Evolutionary conservation across 2,329 filamentous ascomycete genomes (phyloP).

Genomic region (Trichothecium roseum): DNA sequence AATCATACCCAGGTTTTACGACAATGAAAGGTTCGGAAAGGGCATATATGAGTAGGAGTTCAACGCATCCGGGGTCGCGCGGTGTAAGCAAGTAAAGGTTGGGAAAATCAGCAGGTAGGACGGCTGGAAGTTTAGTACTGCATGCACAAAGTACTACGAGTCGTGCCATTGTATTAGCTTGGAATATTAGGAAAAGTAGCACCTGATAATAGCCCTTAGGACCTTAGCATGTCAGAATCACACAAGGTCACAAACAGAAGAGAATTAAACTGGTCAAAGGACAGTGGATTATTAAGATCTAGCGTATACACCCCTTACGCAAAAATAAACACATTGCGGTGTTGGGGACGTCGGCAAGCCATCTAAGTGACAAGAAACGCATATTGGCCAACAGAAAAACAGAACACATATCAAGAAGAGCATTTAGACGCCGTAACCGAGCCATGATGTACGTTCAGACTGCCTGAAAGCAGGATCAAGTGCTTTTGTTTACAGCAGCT

Average conservation of each 20-base stretch:
- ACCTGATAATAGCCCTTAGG: too few species aligned
- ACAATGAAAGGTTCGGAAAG: conserved; percentile 70
- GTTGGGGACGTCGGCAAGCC: neutral
- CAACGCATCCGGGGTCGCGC: too few species aligned
- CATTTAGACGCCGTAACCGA: conserved; percentile 24
- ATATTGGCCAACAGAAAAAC: conserved; percentile 23
- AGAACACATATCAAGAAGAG: conserved; percentile 19
- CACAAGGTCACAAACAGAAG: too few species aligned
- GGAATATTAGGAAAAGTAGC: too few species aligned
- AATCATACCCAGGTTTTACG: conserved; percentile 75
- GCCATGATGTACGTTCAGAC: conserved; percentile 14
- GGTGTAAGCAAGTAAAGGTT: too few species aligned
- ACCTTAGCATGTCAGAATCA: too few species aligned
- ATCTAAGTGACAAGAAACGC: conserved; percentile 15
- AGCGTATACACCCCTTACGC: conserved; percentile 19
- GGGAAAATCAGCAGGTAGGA: too few species aligned
- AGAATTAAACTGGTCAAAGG: conserved; percentile 17
- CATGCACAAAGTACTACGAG: too few species aligned
- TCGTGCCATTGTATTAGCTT: too few species aligned
- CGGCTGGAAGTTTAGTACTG: too few species aligned
- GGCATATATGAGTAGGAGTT: conserved; percentile 38
- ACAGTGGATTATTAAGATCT: conserved; percentile 35
- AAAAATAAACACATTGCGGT: neutral
- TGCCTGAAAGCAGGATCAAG: neutral
- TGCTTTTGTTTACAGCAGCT: conserved; percentile 36